Evolutionary conservation across 352 stramenopile species (phyloP).

Genomic region (Phytophthora pluvialis): DNA sequence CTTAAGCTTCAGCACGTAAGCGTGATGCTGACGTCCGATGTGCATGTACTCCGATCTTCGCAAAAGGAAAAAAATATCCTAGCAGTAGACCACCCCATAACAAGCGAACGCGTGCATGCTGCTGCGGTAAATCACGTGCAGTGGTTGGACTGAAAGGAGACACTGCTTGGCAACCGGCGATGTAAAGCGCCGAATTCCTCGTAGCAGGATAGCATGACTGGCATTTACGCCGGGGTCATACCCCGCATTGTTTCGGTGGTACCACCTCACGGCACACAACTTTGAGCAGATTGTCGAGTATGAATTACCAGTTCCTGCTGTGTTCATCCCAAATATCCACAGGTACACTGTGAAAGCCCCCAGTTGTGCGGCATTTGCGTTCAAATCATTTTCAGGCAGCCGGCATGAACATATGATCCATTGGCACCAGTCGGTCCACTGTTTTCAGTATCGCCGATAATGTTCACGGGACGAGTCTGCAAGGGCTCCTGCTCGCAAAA

Average conservation of each 20-base stretch:
- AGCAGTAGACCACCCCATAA: constrained; percentile 18
- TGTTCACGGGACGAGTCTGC: constrained; percentile 1
- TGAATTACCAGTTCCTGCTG: constrained; percentile 1
- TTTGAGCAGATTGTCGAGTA: constrained; percentile 18
- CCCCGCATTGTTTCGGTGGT: constrained; percentile 12
- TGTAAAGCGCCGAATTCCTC: constrained; percentile 18
- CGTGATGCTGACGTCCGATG: constrained; percentile 16
- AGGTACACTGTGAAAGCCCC: constrained; percentile 15
- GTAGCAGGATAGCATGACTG: constrained; percentile 21
- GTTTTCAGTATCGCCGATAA: constrained; percentile 8
- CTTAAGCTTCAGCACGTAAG: constrained; percentile 19
- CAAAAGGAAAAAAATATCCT: constrained; percentile 27
- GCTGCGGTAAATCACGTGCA: constrained; percentile 1
- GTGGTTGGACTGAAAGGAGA: constrained; percentile 8
- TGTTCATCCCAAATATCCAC: constrained; percentile 13
- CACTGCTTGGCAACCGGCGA: constrained; percentile 17
- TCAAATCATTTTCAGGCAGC: constrained; percentile 3
- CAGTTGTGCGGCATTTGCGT: constrained; percentile 7
- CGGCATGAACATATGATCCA: constrained; percentile 9
- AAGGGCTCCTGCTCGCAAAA: constrained; percentile 12
- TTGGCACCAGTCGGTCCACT: constrained; percentile 5
- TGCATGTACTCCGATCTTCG: constrained; percentile 24
- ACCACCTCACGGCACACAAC: constrained; percentile 21
- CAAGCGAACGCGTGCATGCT: constrained; percentile 13
- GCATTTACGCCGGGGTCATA: constrained; percentile 27